These are phyloP conservation scores for Calonectria crousiana DNA, from an alignment of 2,329 filamentous ascomycete genomes.

Conservation along the genomic window DNA sequence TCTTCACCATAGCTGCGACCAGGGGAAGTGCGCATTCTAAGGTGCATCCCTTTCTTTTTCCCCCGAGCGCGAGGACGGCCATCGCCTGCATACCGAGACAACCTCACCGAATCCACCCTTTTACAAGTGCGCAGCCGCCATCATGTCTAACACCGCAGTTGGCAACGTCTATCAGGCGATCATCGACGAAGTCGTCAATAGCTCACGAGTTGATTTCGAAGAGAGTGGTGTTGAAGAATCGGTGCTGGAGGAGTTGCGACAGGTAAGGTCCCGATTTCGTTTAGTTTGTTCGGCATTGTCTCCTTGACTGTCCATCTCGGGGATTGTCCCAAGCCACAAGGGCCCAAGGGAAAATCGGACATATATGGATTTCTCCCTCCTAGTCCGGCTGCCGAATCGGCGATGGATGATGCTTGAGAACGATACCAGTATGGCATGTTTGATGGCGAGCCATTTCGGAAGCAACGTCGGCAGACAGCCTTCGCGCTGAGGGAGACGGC, in stretches of 20 bases:
- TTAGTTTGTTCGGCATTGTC: slow-evolving; percentile 17
- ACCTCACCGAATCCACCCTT: slow-evolving; percentile 1
- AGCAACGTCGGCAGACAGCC: slow-evolving; percentile 28
- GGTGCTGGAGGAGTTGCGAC: slow-evolving; percentile 87
- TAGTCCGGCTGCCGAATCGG: neutral
- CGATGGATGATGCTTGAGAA: neutral
- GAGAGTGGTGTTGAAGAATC: slow-evolving; percentile 92
- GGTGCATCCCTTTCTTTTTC: neutral
- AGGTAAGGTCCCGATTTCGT: slow-evolving; percentile 67
- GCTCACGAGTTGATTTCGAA: slow-evolving; percentile 95
- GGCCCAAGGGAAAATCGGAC: slow-evolving; percentile 46
- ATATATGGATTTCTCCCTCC: neutral
- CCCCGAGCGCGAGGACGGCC: neutral
- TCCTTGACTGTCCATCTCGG: slow-evolving; percentile 10
- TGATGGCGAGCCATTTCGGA: slow-evolving; percentile 25
- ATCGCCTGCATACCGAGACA: neutral
- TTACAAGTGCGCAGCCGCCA: slow-evolving; percentile 35
- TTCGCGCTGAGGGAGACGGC: slow-evolving; percentile 40
- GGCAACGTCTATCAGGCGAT: slow-evolving; percentile 85
- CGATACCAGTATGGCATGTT: neutral
- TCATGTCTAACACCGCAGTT: slow-evolving; percentile 71
- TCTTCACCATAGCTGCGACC: neutral
- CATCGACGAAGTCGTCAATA: slow-evolving; percentile 89
- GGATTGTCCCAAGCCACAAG: slow-evolving; percentile 5
- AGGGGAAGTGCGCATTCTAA: neutral